phyloP scores from a whole-genome alignment of 1,284 basidiomycete species.

The Cutaneotrichosporon sp. region DNA sequence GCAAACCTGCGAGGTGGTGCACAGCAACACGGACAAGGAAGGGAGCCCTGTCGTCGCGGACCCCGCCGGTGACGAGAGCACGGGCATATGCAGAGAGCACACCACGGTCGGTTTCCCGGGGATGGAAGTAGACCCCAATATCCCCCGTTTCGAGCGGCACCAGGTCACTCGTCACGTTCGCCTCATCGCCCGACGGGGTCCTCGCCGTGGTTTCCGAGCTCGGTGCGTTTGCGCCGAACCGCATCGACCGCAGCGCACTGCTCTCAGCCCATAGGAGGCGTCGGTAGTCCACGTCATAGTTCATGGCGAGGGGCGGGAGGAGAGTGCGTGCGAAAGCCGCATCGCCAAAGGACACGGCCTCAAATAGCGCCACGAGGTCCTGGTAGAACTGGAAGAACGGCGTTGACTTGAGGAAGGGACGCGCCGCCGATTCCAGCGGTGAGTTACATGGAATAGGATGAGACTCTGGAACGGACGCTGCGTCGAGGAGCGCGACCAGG shows the following conservation, averaged over 20 bases:
- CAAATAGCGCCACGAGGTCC: constrained; percentile 83
- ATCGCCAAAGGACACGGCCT: constrained; percentile 83
- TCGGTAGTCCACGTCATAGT: constrained; percentile 78
- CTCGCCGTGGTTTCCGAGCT: too few relatives aligned
- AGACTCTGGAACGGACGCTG: not conserved
- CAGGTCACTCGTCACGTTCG: too few relatives aligned
- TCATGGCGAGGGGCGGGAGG: constrained; percentile 63
- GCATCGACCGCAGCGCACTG: constrained; percentile 57
- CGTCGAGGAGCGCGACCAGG: constrained; percentile 45
- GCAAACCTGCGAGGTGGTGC: constrained; percentile 70
- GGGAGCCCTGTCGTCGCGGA: constrained; percentile 41
- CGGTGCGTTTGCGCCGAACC: constrained; percentile 29
- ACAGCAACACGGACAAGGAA: constrained; percentile 68
- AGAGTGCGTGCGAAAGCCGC: constrained; percentile 68
- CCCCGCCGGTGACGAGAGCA: constrained; percentile 39
- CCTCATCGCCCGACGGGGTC: too few relatives aligned
- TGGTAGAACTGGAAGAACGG: constrained; percentile 95
- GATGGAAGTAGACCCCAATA: constrained; percentile 63
- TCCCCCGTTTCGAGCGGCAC: constrained; percentile 36
- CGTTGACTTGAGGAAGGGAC: constrained; percentile 58
- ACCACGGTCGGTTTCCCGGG: constrained; percentile 63
- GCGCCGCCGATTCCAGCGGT: constrained; percentile 61
- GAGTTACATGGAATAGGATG: too few relatives aligned
- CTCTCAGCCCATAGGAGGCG: constrained; percentile 77
- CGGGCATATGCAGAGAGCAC: constrained; percentile 56